Evolutionary conservation across 2,329 filamentous ascomycete species (phyloP), one percentile per base, ranked within the genome.

Genomic region (Penicillium sp.): DNA sequence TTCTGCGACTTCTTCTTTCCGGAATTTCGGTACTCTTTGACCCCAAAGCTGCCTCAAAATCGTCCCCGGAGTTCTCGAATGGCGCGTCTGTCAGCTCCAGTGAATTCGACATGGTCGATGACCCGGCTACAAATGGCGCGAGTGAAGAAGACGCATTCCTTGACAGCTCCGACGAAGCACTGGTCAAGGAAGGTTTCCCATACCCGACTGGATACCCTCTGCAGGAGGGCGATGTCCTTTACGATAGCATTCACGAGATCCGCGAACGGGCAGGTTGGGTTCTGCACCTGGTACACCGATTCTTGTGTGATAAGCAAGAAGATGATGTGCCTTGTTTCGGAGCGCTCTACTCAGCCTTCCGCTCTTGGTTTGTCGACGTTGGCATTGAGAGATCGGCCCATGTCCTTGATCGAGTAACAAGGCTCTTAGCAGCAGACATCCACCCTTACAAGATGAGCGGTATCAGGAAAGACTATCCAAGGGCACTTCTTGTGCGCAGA

Each of bases 251-350:
- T 16, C 95, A 99, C 68, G 81, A 85, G 35, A 82, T 96, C 47
- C 89, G 95, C 35, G 89, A 93, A 59, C 83, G 88, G 49, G 85
- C 96, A 33, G 95, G 96, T 6, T 83, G 87, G 66, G 83, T 93
- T 1, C 79, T 99, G 24, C 93, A 95, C 61, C 84, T 85, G 54
- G 91, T 96, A 0, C 96, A 99, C 74, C 77, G 82, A 1, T 99
- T 97, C 78, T 79, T 99, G 57, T 88, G 86, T 19, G 79, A 86
- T 59, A 87, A 93, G 59, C 93, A 96, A 71, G 91, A 98, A 71
- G 95, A 99, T 69, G 95, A 99, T 71, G 95, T 99, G 1, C 87
- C 90, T 16, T 97, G 92, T 75, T 99, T 99, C 76, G 96, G 92
- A 24, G 87, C 93, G 0, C 78, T 99, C 2, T 99, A 96, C 75